phyloP scores from a whole-genome alignment of 2,329 filamentous ascomycete species.

The Zymoseptoria pseudotritici region DNA sequence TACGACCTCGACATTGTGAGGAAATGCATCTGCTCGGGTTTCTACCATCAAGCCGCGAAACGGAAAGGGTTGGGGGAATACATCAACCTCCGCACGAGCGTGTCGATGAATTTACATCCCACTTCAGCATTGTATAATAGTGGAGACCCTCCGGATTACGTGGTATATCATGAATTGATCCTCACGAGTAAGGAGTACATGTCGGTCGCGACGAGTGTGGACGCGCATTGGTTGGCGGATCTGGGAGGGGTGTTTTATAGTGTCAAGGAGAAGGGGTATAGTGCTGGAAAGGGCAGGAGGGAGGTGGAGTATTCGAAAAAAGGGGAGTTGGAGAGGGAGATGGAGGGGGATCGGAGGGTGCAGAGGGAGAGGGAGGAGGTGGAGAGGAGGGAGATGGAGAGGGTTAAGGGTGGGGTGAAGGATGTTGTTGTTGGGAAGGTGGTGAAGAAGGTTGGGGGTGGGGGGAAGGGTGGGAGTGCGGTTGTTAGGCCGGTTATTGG shows the following conservation, averaged over 20 bases:
- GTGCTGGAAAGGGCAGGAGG: slow-evolving; percentile 16
- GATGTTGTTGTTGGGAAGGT: slow-evolving; percentile 5
- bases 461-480: slow-evolving; percentile 18
- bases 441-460: slow-evolving; percentile 13
- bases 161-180: slow-evolving; percentile 96
- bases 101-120: slow-evolving; percentile 89
- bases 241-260: slow-evolving; percentile 95
- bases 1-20: slow-evolving; percentile 96
- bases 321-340: slow-evolving; percentile 24
- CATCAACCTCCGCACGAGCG: slow-evolving; percentile 88
- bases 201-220: slow-evolving; percentile 90
- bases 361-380: slow-evolving; percentile 13
- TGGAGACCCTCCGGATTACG: slow-evolving; percentile 91
- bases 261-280: slow-evolving; percentile 87
- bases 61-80: slow-evolving; percentile 97
- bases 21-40: slow-evolving; percentile 94
- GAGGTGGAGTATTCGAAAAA: slow-evolving; percentile 28
- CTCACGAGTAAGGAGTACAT: slow-evolving; percentile 97
- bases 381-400: slow-evolving; percentile 6
- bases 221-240: slow-evolving; percentile 95
- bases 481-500: slow-evolving; percentile 26
- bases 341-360: slow-evolving; percentile 21
- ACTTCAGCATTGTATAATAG: slow-evolving; percentile 88
- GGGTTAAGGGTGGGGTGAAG: neutral
- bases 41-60: slow-evolving; percentile 95